These are phyloP conservation scores for Wickerhamomyces sp. DNA, from an alignment of 1,139 yeast genomes.

Conservation along the genomic window DNA sequence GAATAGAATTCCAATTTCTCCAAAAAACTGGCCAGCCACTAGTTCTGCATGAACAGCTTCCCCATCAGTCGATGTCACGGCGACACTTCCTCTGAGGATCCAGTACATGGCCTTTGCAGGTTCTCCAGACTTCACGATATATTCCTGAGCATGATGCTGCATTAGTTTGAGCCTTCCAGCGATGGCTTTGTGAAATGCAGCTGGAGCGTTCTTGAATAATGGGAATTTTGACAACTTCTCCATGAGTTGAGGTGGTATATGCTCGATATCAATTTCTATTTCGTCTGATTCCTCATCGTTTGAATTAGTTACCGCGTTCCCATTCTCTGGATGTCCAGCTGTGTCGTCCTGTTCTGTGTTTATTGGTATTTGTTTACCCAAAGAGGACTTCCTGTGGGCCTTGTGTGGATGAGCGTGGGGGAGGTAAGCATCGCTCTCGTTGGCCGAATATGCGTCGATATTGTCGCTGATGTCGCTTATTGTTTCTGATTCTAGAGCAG, in stretches of 20 bases:
- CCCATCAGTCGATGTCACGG: slow-evolving; percentile 71
- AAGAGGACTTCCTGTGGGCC: not conserved
- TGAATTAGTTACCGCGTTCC: not conserved
- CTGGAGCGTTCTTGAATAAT: slow-evolving; percentile 62
- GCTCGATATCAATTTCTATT: slow-evolving; percentile 5
- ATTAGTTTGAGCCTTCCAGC: slow-evolving; percentile 55
- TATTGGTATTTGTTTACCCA: not conserved
- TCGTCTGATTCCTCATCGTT: slow-evolving; percentile 1
- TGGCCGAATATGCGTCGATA: not conserved
- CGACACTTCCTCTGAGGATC: slow-evolving; percentile 71
- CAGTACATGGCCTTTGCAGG: slow-evolving; percentile 78
- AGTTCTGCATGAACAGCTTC: slow-evolving; percentile 70
- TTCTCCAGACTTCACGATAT: slow-evolving; percentile 66
- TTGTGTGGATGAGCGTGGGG: not conserved
- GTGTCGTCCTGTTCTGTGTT: not conserved
- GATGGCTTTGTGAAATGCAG: slow-evolving; percentile 53
- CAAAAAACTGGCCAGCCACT: slow-evolving; percentile 66
- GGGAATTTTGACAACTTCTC: slow-evolving; percentile 54
- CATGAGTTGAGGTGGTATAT: slow-evolving; percentile 49
- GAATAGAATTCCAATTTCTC: slow-evolving; percentile 73
- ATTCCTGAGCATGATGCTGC: slow-evolving; percentile 62
- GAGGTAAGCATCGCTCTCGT: not conserved
- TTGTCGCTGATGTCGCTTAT: too few relatives aligned
- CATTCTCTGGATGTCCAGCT: not conserved
- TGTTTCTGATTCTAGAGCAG: not conserved